A percentile compares a stretch with the other conserved stretches of the same genome.
Conservation (phyloP, 1,139 yeast species). For the Blastobotrys capitulatus region DNA sequence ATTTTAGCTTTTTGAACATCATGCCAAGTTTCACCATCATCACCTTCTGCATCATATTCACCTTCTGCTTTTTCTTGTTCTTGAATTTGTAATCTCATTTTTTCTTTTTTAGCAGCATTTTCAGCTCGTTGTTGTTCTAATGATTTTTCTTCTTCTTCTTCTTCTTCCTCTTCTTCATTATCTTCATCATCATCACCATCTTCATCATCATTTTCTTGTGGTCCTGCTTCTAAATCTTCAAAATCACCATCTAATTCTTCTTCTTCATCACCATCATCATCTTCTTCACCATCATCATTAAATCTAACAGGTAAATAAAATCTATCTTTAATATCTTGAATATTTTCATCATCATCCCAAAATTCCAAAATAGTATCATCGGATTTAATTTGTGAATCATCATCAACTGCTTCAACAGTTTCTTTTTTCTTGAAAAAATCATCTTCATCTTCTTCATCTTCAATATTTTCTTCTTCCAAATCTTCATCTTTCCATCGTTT, state of each 20-base stretch:
- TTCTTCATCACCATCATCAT: slow-evolving; percentile 31
- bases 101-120: slow-evolving; percentile 87
- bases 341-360: slow-evolving; percentile 47
- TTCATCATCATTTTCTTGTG: slow-evolving; percentile 42
- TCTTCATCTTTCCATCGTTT: slow-evolving; percentile 64
- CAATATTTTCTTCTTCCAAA: slow-evolving; percentile 40
- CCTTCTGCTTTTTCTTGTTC: slow-evolving; percentile 69
- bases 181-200: slow-evolving; percentile 39
- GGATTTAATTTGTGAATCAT: slow-evolving; percentile 25
- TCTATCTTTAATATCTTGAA: slow-evolving; percentile 48
- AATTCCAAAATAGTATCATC: slow-evolving; percentile 29
- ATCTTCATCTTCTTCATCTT: slow-evolving; percentile 47
- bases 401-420: slow-evolving; percentile 18
- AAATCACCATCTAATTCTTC: slow-evolving; percentile 37
- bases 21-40: slow-evolving; percentile 88
- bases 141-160: slow-evolving; percentile 46
- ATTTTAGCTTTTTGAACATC: slow-evolving; percentile 95
- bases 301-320: slow-evolving; percentile 68
- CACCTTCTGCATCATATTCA: slow-evolving; percentile 66
- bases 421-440: slow-evolving; percentile 65
- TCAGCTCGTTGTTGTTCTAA: slow-evolving; percentile 54
- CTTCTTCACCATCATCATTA: slow-evolving; percentile 33
- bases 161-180: slow-evolving; percentile 28
- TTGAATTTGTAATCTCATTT: slow-evolving; percentile 81
- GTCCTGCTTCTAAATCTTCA: slow-evolving; percentile 41